These are phyloP conservation scores for Candida tetrigidarum DNA, from an alignment of 1,139 yeast genomes.

Conservation along the genomic window DNA sequence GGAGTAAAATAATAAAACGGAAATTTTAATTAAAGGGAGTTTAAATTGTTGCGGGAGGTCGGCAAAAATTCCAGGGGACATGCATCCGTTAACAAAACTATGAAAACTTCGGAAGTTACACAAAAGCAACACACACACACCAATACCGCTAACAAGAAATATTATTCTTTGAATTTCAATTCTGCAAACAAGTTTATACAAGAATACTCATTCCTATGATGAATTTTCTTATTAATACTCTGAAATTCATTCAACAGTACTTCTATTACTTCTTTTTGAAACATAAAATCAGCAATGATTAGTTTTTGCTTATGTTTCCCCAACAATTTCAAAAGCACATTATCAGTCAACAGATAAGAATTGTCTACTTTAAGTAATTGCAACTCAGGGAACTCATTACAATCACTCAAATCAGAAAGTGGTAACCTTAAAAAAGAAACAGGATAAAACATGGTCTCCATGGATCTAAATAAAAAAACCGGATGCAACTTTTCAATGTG, in stretches of 20 bases:
- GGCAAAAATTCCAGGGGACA: slow-evolving; percentile 1
- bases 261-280: slow-evolving; percentile 6
- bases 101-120: slow-evolving; percentile 6
- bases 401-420: slow-evolving; percentile 1
- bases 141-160: too few relatives aligned
- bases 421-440: slow-evolving; percentile 1
- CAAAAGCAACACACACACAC: slow-evolving; percentile 2
- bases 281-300: slow-evolving; percentile 7
- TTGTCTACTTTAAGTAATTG: slow-evolving; percentile 8
- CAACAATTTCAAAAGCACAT: slow-evolving; percentile 8
- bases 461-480: slow-evolving; percentile 8
- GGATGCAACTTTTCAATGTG: slow-evolving; percentile 10
- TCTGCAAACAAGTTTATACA: neutral
- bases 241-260: slow-evolving; percentile 1
- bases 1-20: neutral
- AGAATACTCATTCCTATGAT: neutral
- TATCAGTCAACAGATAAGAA: slow-evolving; percentile 9
- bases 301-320: slow-evolving; percentile 4
- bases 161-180: neutral
- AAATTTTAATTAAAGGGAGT: neutral
- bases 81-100: neutral
- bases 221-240: neutral
- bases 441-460: slow-evolving; percentile 5
- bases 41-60: neutral
- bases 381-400: slow-evolving; percentile 9